A percentile compares a stretch with the other conserved stretches of the same genome.
phyloP scores from a whole-genome alignment of 805 yeast genomes.

The Candida fluviatilis region DNA sequence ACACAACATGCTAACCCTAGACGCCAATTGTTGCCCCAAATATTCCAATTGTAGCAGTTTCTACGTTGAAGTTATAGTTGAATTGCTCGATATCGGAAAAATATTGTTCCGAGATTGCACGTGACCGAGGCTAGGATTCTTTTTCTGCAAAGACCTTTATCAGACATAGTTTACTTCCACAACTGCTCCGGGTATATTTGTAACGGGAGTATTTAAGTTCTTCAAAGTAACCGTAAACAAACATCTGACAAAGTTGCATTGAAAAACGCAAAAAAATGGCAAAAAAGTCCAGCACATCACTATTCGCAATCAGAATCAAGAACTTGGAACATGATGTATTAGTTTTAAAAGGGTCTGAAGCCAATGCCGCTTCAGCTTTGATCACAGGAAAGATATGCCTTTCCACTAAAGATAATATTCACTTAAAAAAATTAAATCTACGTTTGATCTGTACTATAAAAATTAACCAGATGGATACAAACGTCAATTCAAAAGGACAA shows the following conservation, averaged over 20 bases:
- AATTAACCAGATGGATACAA: slow-evolving; percentile 59
- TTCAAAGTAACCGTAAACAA: background rate
- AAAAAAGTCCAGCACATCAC: background rate
- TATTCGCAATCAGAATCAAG: background rate
- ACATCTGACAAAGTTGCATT: background rate
- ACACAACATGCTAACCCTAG: too few relatives aligned
- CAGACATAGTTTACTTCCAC: too few relatives aligned
- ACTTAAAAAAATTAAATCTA: slow-evolving; percentile 60
- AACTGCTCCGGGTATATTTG: too few relatives aligned
- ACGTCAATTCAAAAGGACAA: slow-evolving; percentile 43
- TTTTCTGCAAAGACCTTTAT: too few relatives aligned
- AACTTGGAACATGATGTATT: slow-evolving; percentile 75
- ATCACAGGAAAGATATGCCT: slow-evolving; percentile 76
- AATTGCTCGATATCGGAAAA: too few relatives aligned
- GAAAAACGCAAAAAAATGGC: background rate
- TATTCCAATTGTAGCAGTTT: too few relatives aligned
- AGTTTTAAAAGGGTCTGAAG: slow-evolving; percentile 71
- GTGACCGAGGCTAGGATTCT: too few relatives aligned
- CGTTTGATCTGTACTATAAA: slow-evolving; percentile 65
- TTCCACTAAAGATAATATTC: slow-evolving; percentile 69
- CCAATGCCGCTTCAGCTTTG: slow-evolving; percentile 72
- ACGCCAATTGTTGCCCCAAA: too few relatives aligned
- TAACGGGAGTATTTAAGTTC: too few relatives aligned
- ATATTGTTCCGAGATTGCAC: too few relatives aligned
- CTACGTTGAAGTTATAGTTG: too few relatives aligned